A percentile compares a stretch with the other conserved stretches of the same genome.
These are phyloP conservation scores for Erythrobasidium yunnanense DNA, from an alignment of 768 basidiomycete species.

Conservation along the genomic window DNA sequence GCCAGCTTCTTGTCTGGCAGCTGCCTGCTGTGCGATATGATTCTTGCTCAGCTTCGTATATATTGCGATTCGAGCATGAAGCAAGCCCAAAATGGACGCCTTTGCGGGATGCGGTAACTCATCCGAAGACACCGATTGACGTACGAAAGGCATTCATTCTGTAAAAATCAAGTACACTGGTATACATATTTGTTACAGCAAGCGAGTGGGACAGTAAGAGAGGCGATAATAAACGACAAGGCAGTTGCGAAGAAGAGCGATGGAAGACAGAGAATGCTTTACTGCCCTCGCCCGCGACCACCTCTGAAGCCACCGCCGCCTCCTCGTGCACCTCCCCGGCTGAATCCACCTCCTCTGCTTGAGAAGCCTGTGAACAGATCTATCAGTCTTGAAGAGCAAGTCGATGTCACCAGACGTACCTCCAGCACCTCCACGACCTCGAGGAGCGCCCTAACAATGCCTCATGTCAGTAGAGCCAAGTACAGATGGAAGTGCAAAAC, in stretches of 20 bases:
- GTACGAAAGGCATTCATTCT: too few relatives aligned
- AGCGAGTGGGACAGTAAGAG: not conserved
- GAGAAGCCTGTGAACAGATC: not conserved
- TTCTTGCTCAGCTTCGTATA: too few relatives aligned
- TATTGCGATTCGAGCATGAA: not conserved
- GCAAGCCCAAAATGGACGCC: not conserved
- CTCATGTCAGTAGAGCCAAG: too few relatives aligned
- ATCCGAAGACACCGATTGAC: too few relatives aligned
- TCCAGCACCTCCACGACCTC: not conserved
- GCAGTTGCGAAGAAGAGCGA: not conserved
- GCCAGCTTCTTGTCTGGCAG: too few relatives aligned
- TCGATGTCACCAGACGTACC: not conserved
- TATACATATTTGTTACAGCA: not conserved
- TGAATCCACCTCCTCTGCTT: not conserved
- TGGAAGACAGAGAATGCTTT: not conserved
- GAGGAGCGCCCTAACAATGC: not conserved
- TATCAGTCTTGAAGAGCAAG: not conserved
- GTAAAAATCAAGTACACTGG: too few relatives aligned
- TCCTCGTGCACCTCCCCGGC: slow-evolving; percentile 2
- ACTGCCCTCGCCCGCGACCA: slow-evolving; percentile 5
- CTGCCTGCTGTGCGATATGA: too few relatives aligned
- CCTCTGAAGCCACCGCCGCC: slow-evolving; percentile 10
- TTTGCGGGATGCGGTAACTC: too few relatives aligned
- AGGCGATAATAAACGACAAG: not conserved
- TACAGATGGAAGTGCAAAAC: too few relatives aligned